phyloP scores from a whole-genome alignment of 306 rosid species.

The Cicer bijugum region DNA sequence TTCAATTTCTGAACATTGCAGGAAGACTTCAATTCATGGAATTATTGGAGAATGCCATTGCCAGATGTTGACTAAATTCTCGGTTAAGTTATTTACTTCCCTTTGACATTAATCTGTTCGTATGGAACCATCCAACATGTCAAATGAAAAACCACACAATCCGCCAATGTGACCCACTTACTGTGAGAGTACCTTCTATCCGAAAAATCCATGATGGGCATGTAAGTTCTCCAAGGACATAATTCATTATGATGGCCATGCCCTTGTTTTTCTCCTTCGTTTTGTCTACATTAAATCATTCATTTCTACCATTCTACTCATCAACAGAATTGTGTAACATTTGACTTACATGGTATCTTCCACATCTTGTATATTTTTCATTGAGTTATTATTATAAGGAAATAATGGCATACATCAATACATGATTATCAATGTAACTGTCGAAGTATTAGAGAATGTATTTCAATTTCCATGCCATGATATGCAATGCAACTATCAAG shows the following conservation, averaged over 20 bases:
- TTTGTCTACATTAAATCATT: slow-evolving; percentile 42
- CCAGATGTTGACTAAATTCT: slow-evolving; percentile 60
- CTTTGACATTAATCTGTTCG: slow-evolving; percentile 38
- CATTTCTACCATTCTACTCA: slow-evolving; percentile 39
- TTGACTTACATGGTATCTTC: slow-evolving; percentile 37
- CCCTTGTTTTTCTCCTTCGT: slow-evolving; percentile 33
- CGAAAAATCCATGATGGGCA: slow-evolving; percentile 38
- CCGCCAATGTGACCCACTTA: slow-evolving; percentile 14
- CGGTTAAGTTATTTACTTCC: slow-evolving; percentile 11
- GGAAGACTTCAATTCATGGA: slow-evolving; percentile 97
- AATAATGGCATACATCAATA: slow-evolving; percentile 45
- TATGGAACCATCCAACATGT: slow-evolving; percentile 18
- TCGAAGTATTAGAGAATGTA: background rate
- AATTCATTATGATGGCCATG: slow-evolving; percentile 39
- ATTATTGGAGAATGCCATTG: slow-evolving; percentile 81
- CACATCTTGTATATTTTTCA: slow-evolving; percentile 46
- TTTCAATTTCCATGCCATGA: background rate
- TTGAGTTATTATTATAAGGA: slow-evolving; percentile 40
- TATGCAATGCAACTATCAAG: background rate
- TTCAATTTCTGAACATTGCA: slow-evolving; percentile 47
- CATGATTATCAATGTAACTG: slow-evolving; percentile 27
- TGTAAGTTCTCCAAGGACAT: slow-evolving; percentile 30
- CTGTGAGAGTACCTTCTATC: slow-evolving; percentile 20
- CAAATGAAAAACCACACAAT: slow-evolving; percentile 19
- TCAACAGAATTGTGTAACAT: no score